Evolutionary conservation across 163 green algal species (phyloP).

Genomic region (Prototheca wickerhamii): DNA sequence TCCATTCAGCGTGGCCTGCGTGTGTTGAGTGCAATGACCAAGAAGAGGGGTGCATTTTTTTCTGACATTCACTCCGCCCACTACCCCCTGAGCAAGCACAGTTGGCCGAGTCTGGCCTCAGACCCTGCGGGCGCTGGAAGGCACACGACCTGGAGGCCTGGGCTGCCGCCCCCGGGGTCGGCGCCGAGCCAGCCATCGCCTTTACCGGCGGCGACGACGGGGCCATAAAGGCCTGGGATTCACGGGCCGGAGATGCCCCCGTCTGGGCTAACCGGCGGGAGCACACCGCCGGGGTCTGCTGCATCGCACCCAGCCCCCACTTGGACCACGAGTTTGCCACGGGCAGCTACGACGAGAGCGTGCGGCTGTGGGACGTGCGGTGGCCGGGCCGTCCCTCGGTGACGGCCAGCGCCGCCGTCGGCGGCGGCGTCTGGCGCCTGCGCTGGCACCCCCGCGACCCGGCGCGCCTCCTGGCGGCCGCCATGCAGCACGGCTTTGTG

Average conservation of each 20-base stretch:
- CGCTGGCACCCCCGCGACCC: conserved; percentile 72
- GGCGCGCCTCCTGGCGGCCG: conserved; percentile 62
- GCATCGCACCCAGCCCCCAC: conserved; percentile 67
- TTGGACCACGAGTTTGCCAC: conserved; percentile 67
- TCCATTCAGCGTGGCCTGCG: no score
- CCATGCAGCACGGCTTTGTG: conserved; percentile 59
- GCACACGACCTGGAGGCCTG: conserved; percentile 67
- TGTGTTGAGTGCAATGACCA: no score
- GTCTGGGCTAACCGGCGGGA: conserved; percentile 46
- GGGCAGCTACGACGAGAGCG: conserved; percentile 65
- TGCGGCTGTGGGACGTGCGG: conserved; percentile 87
- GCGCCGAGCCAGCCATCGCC: conserved; percentile 35
- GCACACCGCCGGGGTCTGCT: conserved; percentile 79
- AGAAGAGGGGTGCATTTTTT: background rate
- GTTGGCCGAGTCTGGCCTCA: no score
- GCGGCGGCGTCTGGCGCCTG: conserved; percentile 88
- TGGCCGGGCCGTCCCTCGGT: conserved; percentile 34
- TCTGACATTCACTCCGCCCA: background rate
- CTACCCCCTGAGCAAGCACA: background rate
- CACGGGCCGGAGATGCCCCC: conserved; percentile 18
- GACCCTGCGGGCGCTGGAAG: conserved; percentile 11
- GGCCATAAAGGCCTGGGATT: conserved; percentile 72
- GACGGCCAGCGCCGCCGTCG: conserved; percentile 2
- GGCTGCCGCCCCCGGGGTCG: conserved; percentile 46
- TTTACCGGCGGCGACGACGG: conserved; percentile 83